Percentiles rank a stretch among this genome's conserved stretches.
Evolutionary conservation across 129 eudicot genomes (phyloP).

Genomic region (Gnaphalium uliginosum): DNA sequence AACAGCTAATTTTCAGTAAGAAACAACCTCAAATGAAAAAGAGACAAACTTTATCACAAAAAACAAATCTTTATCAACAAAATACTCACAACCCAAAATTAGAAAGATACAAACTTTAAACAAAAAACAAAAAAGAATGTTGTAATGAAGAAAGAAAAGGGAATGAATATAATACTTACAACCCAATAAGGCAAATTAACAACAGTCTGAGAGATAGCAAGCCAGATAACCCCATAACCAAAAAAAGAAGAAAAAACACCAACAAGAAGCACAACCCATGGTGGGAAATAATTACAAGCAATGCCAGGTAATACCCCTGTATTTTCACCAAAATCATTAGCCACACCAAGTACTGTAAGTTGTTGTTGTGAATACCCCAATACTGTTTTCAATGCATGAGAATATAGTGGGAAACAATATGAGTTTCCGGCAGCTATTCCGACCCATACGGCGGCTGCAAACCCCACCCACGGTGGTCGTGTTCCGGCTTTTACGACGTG

Average conservation of each 20-base stretch:
- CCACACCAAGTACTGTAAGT: constrained; percentile 81
- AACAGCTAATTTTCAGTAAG: not conserved
- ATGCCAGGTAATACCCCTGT: constrained; percentile 83
- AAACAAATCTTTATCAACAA: constrained; percentile 6
- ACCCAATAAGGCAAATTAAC: constrained; percentile 74
- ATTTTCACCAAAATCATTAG: constrained; percentile 90
- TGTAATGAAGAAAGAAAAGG: not conserved
- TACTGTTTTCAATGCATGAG: constrained; percentile 65
- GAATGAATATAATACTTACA: constrained; percentile 46
- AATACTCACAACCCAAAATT: constrained; percentile 77
- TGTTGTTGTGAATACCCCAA: constrained; percentile 78
- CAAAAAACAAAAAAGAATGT: not conserved
- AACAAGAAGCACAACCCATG: constrained; percentile 76
- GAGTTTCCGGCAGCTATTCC: constrained; percentile 80
- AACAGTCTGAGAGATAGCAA: constrained; percentile 78
- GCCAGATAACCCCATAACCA: constrained; percentile 93
- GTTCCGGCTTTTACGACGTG: constrained; percentile 62
- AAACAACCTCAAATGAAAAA: constrained; percentile 4
- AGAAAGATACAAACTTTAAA: constrained; percentile 26
- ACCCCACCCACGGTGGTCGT: constrained; percentile 99
- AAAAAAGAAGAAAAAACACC: constrained; percentile 61
- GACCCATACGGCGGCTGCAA: constrained; percentile 91
- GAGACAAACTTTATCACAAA: constrained; percentile 1
- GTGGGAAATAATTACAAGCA: constrained; percentile 80
- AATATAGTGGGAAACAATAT: constrained; percentile 74